phyloP scores from a whole-genome alignment of 2,329 filamentous ascomycete genomes.

The Phoma herbarum region DNA sequence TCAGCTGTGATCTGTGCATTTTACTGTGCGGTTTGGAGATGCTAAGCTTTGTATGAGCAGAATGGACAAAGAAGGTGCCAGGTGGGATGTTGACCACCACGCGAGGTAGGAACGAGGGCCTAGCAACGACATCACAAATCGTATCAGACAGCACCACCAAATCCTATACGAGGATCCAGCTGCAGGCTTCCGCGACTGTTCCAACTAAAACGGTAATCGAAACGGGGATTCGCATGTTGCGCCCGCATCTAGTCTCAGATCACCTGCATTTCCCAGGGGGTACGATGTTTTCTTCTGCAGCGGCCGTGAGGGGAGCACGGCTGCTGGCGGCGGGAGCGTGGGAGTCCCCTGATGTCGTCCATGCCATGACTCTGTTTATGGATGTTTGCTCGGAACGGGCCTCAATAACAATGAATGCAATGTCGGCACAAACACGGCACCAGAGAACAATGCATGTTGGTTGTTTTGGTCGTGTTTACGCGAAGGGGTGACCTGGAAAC shows the following conservation, averaged over 20 bases:
- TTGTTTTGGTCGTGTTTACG: constrained; percentile 22
- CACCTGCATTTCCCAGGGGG: constrained; percentile 14
- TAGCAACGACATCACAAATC: background rate
- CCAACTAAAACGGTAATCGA: background rate
- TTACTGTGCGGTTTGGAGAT: background rate
- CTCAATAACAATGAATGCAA: constrained; percentile 14
- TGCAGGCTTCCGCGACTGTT: constrained; percentile 1
- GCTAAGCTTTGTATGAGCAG: background rate
- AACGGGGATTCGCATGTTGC: constrained; percentile 7
- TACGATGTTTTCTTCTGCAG: constrained; percentile 20
- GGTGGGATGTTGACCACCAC: background rate
- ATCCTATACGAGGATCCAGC: background rate
- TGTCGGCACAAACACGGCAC: constrained; percentile 17
- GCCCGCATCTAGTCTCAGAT: constrained; percentile 10
- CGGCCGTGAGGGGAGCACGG: constrained; percentile 12
- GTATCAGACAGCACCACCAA: background rate
- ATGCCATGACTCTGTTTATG: constrained; percentile 6
- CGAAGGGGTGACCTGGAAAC: constrained; percentile 23
- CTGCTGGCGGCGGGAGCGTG: background rate
- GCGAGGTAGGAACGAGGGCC: constrained; percentile 10
- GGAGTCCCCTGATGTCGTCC: constrained; percentile 1
- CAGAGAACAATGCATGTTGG: constrained; percentile 13
- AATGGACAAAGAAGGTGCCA: background rate
- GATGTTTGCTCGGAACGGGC: constrained; percentile 12
- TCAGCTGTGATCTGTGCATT: background rate